Conservation (phyloP, 345 rosid genomes). For the Dipteronia sinensis region DNA sequence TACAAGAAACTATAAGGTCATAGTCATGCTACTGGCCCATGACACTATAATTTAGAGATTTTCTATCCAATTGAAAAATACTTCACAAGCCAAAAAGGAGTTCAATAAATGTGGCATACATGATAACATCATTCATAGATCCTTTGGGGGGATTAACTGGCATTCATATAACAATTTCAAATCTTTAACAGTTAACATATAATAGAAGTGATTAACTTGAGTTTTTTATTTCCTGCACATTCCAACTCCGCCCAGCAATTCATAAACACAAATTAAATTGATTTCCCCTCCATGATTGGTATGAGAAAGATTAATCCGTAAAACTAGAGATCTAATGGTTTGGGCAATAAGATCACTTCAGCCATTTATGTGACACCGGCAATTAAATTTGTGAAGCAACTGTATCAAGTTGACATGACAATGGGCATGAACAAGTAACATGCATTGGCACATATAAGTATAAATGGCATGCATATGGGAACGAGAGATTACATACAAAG, state of each 20-base stretch:
- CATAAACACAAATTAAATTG: no score
- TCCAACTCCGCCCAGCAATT: no score
- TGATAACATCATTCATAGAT: not conserved
- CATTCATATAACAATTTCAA: not conserved
- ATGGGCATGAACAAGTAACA: not conserved
- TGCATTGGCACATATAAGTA: not conserved
- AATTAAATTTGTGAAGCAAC: not conserved
- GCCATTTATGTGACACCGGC: not conserved
- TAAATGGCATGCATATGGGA: not conserved
- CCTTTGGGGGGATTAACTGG: not conserved
- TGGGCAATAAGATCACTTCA: not conserved
- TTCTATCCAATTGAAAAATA: not conserved
- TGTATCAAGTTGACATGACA: not conserved
- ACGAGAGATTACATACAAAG: not conserved
- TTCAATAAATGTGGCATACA: not conserved
- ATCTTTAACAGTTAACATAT: not conserved
- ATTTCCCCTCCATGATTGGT: no score
- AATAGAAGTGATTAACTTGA: not conserved
- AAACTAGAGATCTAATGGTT: not conserved
- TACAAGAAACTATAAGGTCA: slow-evolving; percentile 4
- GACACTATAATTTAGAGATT: not conserved
- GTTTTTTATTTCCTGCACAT: not conserved
- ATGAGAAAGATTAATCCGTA: no score
- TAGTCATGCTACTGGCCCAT: not conserved
- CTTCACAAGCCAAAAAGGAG: not conserved